A percentile compares a stretch with the other conserved stretches of the same genome.
Conservation (phyloP, 495 filamentous ascomycete genomes). For the Aspergillus heteromorphus region DNA sequence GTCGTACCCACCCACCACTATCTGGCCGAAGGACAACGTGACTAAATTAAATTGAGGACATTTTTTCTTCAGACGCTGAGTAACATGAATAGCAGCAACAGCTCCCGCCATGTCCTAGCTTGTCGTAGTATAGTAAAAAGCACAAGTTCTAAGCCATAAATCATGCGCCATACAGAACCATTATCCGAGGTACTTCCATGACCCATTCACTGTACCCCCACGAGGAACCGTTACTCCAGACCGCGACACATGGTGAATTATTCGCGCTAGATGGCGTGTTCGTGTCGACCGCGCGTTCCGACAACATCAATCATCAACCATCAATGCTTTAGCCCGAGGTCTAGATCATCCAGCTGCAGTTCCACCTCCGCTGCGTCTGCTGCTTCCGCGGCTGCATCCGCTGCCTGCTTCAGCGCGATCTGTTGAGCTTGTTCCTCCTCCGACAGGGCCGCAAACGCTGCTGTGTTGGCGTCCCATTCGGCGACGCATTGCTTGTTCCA, state of each 20-base stretch:
- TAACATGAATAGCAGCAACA: too few species aligned
- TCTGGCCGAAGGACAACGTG: too few species aligned
- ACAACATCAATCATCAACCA: background rate
- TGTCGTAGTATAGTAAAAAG: background rate
- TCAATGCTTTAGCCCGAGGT: background rate
- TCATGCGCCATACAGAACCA: background rate
- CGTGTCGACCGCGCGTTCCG: too few species aligned
- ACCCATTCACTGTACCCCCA: background rate
- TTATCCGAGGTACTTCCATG: background rate
- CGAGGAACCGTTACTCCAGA: background rate
- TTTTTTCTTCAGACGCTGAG: too few species aligned
- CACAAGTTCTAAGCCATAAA: background rate
- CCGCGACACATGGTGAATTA: background rate
- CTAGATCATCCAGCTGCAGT: background rate
- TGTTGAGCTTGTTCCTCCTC: slow-evolving; percentile 44
- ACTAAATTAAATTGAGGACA: too few species aligned
- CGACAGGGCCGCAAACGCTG: slow-evolving; percentile 40
- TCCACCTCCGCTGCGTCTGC: background rate
- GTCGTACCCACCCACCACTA: too few species aligned
- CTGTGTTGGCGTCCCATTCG: slow-evolving; percentile 51
- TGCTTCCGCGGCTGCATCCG: background rate
- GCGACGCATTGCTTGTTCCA: slow-evolving; percentile 55
- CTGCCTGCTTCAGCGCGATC: slow-evolving; percentile 26
- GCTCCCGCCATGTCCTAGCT: too few species aligned
- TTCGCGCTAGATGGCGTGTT: too few species aligned